Percentiles rank a stretch among this genome's conserved stretches.
Evolutionary conservation across 768 basidiomycete genomes (phyloP).

Genomic region (Leccinum broughii): DNA sequence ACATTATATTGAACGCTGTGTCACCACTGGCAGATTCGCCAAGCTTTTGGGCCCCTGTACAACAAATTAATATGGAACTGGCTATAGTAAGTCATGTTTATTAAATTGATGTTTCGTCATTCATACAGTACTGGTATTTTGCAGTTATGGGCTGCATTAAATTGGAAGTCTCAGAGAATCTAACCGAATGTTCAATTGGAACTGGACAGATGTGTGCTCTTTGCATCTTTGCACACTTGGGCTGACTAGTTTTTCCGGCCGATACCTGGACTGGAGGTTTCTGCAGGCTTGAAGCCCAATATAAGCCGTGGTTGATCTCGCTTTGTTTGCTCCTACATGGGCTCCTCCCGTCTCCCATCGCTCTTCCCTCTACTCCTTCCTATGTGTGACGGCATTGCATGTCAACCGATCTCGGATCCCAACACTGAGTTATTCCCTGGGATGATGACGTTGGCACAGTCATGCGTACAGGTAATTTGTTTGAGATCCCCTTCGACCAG

Average conservation of each 20-base stretch:
- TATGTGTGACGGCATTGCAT: neutral
- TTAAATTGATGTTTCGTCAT: neutral
- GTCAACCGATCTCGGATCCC: neutral
- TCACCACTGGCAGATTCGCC: too few relatives aligned
- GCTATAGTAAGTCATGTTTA: neutral
- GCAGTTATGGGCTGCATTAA: neutral
- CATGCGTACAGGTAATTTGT: conserved; percentile 1
- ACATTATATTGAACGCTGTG: too few relatives aligned
- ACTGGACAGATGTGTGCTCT: neutral
- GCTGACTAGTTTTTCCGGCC: neutral
- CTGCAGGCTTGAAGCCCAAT: neutral
- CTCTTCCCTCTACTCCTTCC: neutral
- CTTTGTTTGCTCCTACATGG: neutral
- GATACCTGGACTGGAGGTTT: neutral
- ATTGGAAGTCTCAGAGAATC: too few relatives aligned
- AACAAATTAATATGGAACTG: too few relatives aligned
- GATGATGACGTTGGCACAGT: neutral
- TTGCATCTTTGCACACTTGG: neutral
- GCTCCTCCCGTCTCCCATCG: neutral
- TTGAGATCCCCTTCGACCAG: neutral
- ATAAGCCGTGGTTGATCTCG: neutral
- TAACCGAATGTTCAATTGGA: neutral
- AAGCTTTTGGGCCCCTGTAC: neutral
- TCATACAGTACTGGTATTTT: neutral
- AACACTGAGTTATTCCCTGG: neutral